These are phyloP conservation scores for Coniochaeta prunicola DNA, from an alignment of 2,329 filamentous ascomycete genomes.

Conservation along the genomic window DNA sequence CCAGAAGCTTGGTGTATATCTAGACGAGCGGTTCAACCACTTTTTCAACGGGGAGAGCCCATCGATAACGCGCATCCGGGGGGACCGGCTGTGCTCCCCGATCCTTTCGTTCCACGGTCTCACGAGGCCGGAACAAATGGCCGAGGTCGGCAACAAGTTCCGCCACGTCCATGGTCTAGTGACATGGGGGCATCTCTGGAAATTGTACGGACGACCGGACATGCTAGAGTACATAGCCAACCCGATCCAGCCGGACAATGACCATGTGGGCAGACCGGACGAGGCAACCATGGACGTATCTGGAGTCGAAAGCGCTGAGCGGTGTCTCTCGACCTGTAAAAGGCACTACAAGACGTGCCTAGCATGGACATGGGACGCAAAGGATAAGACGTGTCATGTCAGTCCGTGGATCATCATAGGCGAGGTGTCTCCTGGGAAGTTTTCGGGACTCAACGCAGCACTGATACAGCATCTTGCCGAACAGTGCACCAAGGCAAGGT, in stretches of 20 bases:
- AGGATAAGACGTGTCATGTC: constrained; percentile 9
- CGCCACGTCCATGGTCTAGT: constrained; percentile 29
- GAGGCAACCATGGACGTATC: constrained; percentile 27
- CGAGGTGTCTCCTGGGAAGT: constrained; percentile 5
- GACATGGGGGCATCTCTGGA: constrained; percentile 43
- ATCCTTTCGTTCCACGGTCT: constrained; percentile 47
- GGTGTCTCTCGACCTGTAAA: constrained; percentile 10
- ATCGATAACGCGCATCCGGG: constrained; percentile 37
- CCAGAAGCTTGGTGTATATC: constrained; percentile 44
- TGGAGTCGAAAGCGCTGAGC: constrained; percentile 9
- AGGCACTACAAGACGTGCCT: constrained; percentile 8
- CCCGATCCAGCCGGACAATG: constrained; percentile 30
- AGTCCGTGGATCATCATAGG: constrained; percentile 18
- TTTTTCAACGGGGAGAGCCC: constrained; percentile 51
- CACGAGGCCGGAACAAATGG: constrained; percentile 36
- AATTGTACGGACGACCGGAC: constrained; percentile 35
- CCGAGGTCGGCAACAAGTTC: constrained; percentile 33
- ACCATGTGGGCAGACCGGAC: constrained; percentile 43
- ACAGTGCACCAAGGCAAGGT: neutral
- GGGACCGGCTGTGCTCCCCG: constrained; percentile 46
- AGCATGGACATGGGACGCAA: constrained; percentile 15
- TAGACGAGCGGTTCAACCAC: constrained; percentile 46
- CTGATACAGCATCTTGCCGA: neutral
- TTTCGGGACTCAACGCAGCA: constrained; percentile 10
- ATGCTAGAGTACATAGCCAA: constrained; percentile 27